Evolutionary conservation across 257 asterid species (phyloP), one percentile per base, ranked within the genome.

Genomic region (Jacaranda copaia): DNA sequence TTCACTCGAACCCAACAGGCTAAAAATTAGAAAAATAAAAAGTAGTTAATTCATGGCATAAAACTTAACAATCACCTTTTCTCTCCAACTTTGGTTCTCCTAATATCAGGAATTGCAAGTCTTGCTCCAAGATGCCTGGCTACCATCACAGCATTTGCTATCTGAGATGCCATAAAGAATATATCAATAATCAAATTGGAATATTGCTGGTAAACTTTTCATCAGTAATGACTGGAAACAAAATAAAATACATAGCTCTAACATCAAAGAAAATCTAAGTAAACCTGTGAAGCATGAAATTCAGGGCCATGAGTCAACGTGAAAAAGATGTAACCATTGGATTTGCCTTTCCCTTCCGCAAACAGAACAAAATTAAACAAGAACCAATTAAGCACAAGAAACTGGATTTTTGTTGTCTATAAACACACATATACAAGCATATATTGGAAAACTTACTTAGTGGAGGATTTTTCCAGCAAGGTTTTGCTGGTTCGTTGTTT

Each of bases 91-190:
- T 81, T 85, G 76, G 65, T 66, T 74, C 81, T 88, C 77, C 32
- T 72, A 52, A 92, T 79, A 59, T 84, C 87, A 61, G 92, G 97
- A 70, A 92, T 87, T 59, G 83, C 89, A 16, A 92, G 87, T 36
- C 81, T 80, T 66, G 96, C 97, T 52, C 90, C 90, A n/a, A 89
- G 89, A 65, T 86, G 82, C 61, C 61, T 85, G 13, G 96, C 96
- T 18, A 87, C 89, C 3, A 67, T 51, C 60, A 88, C 85, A 2
- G 92, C 98, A 81, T 80, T 83, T 63, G 91, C 92, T 43, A 90
- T 67, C 96, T 92, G 83, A 38, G 48, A 74, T 64, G 12, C 6
- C 36, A 68, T 16, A 39, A 43, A 20, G 9, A 76, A 18, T 64
- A 67, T 68, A 1, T 46, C 8, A 15, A 32, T 6, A 12, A 53